Conservation (phyloP, 768 basidiomycete species). For the Trametes cinnabarina region DNA sequence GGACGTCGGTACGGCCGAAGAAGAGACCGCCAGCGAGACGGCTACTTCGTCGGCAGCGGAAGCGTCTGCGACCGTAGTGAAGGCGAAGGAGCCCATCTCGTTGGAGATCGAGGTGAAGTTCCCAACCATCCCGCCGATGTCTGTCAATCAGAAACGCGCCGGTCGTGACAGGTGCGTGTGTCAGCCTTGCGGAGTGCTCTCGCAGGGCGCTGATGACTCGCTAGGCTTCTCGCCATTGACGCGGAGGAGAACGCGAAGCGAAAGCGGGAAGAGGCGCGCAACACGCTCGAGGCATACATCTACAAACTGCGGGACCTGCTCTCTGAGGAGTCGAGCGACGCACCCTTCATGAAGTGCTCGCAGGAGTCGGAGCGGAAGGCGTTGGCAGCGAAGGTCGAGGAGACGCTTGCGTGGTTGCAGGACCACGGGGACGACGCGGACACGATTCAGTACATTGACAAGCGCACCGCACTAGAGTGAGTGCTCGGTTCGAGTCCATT, state of each 20-base stretch:
- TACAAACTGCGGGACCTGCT: slow-evolving; percentile 87
- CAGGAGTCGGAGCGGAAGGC: slow-evolving; percentile 64
- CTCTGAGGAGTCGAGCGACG: slow-evolving; percentile 54
- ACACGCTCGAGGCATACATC: slow-evolving; percentile 89
- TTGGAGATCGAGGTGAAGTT: slow-evolving; percentile 64
- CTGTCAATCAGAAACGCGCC: slow-evolving; percentile 68
- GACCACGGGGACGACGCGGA: slow-evolving; percentile 83
- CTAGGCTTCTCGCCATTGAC: slow-evolving; percentile 78
- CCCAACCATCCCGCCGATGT: slow-evolving; percentile 72
- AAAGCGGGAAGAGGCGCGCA: slow-evolving; percentile 85
- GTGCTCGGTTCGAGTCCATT: slow-evolving; percentile 31
- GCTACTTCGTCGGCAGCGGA: slow-evolving; percentile 31
- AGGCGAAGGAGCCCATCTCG: slow-evolving; percentile 55
- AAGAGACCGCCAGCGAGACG: slow-evolving; percentile 2
- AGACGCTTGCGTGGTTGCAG: slow-evolving; percentile 78
- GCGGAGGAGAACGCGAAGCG: slow-evolving; percentile 71
- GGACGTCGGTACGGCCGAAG: slow-evolving; percentile 36
- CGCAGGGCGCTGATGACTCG: not conserved
- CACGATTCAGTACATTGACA: slow-evolving; percentile 69
- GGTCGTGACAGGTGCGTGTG: slow-evolving; percentile 67
- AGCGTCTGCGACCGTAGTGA: slow-evolving; percentile 32
- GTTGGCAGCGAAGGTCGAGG: slow-evolving; percentile 67
- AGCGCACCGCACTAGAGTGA: slow-evolving; percentile 81
- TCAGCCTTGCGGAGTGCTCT: not conserved
- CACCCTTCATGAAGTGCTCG: slow-evolving; percentile 86